phyloP scores from a whole-genome alignment of 371 early-diverging fungal species.

The Parasitella parasitica region DNA sequence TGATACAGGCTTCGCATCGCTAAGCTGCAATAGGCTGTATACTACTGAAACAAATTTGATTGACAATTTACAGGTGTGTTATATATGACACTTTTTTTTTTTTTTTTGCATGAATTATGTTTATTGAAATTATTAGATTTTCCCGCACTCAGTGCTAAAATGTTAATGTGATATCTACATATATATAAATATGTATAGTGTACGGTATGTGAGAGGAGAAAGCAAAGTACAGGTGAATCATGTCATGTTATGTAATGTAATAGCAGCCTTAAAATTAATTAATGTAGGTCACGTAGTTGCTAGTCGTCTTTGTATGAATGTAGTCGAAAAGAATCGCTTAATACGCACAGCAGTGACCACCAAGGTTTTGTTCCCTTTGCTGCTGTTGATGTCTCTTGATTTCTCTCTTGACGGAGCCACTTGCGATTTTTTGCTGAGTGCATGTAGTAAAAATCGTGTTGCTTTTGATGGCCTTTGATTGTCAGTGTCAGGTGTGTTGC shows the following conservation, averaged over 20 bases:
- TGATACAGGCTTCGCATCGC: no score
- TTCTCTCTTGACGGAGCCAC: slow-evolving; percentile 17
- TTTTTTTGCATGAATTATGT: no score
- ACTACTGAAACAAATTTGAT: no score
- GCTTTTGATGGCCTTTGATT: slow-evolving; percentile 10
- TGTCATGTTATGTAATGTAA: background rate
- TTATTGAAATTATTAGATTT: no score
- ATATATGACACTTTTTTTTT: no score
- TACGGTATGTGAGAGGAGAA: no score
- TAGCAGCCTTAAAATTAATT: background rate
- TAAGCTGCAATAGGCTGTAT: no score
- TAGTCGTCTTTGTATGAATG: slow-evolving; percentile 15
- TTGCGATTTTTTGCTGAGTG: slow-evolving; percentile 15
- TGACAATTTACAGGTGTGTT: no score
- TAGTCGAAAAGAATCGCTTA: slow-evolving; percentile 9
- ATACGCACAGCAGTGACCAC: slow-evolving; percentile 5
- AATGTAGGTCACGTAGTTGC: slow-evolving; percentile 2
- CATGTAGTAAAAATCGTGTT: slow-evolving; percentile 6
- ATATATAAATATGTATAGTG: background rate
- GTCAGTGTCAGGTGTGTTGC: background rate
- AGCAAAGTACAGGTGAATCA: background rate
- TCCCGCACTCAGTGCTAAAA: no score
- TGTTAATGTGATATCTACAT: background rate
- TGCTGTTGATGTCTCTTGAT: background rate
- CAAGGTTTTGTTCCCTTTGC: background rate